These are phyloP conservation scores for Colletotrichum noveboracense DNA, from an alignment of 2,329 filamentous ascomycete genomes.

Conservation along the genomic window DNA sequence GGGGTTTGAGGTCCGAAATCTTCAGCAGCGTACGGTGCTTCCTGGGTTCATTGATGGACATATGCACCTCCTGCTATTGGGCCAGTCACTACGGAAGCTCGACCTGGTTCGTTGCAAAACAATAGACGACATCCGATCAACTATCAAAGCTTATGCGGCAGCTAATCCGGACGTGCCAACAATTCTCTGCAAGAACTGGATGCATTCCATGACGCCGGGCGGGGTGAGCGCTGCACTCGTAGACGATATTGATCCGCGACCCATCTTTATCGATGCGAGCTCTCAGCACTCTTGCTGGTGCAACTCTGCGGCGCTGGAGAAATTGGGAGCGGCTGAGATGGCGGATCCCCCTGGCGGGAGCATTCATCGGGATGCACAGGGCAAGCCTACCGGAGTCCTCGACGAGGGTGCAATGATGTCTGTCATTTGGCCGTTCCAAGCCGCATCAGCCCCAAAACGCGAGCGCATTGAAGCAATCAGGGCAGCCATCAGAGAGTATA, in stretches of 20 bases:
- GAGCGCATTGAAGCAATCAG: constrained; percentile 41
- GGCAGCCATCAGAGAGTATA: constrained; percentile 43
- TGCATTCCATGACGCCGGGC: constrained; percentile 46
- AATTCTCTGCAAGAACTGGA: constrained; percentile 48
- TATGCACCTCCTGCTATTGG: constrained; percentile 48
- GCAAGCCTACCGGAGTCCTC: constrained; percentile 44
- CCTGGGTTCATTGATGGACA: constrained; percentile 50
- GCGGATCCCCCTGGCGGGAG: constrained; percentile 44
- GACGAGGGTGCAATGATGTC: constrained; percentile 44
- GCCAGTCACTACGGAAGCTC: constrained; percentile 43
- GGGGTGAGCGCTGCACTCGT: constrained; percentile 43
- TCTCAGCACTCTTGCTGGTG: constrained; percentile 52
- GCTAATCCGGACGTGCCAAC: constrained; percentile 38
- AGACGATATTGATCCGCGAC: constrained; percentile 47
- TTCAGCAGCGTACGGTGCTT: constrained; percentile 23
- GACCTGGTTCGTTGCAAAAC: constrained; percentile 38
- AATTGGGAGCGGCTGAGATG: constrained; percentile 42
- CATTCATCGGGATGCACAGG: constrained; percentile 43
- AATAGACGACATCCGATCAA: constrained; percentile 39
- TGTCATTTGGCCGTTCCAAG: constrained; percentile 47
- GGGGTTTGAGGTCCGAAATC: not conserved
- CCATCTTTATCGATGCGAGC: constrained; percentile 49
- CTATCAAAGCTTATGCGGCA: constrained; percentile 37
- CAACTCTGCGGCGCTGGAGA: constrained; percentile 45
- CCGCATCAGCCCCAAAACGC: constrained; percentile 36